Evolutionary conservation across 306 rosid genomes (phyloP).

Genomic region (Trifolium pratense): DNA sequence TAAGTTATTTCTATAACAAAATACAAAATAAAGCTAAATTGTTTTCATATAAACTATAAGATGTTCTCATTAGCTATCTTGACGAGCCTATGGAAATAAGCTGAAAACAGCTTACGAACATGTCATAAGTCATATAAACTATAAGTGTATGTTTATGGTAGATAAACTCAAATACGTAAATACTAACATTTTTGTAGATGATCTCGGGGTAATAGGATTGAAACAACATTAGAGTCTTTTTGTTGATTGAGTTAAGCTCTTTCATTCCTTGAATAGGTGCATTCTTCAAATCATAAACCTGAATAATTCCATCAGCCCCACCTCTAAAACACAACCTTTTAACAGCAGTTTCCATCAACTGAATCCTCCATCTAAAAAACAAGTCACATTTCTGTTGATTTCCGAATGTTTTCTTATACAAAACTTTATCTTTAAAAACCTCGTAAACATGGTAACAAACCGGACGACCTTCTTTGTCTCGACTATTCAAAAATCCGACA

Average conservation of each 20-base stretch:
- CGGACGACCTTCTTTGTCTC: conserved; percentile 75
- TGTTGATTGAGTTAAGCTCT: conserved; percentile 57
- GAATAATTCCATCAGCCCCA: conserved; percentile 64
- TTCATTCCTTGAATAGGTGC: conserved; percentile 56
- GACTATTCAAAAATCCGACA: conserved; percentile 40
- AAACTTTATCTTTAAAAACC: conserved; percentile 49
- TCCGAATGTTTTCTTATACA: conserved; percentile 54
- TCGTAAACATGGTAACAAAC: conserved; percentile 54
- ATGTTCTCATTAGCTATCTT: neutral
- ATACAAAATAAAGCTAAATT: neutral
- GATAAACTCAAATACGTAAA: neutral
- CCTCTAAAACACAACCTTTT: conserved; percentile 59
- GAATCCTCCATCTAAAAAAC: conserved; percentile 72
- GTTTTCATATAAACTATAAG: neutral
- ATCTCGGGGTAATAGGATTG: conserved; percentile 74
- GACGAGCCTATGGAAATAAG: neutral
- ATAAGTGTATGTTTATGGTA: too few relatives aligned
- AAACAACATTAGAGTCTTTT: conserved; percentile 51
- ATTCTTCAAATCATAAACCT: conserved; percentile 69
- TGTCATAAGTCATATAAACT: neutral
- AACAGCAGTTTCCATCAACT: conserved; percentile 60
- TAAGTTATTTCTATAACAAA: neutral
- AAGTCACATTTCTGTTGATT: conserved; percentile 48
- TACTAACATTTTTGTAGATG: conserved; percentile 52
- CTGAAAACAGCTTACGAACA: neutral